A percentile compares a stretch with the other conserved stretches of the same genome.
These are phyloP conservation scores for Trichophyton mentagrophytes DNA, from an alignment of 2,329 filamentous ascomycete genomes.

Conservation along the genomic window DNA sequence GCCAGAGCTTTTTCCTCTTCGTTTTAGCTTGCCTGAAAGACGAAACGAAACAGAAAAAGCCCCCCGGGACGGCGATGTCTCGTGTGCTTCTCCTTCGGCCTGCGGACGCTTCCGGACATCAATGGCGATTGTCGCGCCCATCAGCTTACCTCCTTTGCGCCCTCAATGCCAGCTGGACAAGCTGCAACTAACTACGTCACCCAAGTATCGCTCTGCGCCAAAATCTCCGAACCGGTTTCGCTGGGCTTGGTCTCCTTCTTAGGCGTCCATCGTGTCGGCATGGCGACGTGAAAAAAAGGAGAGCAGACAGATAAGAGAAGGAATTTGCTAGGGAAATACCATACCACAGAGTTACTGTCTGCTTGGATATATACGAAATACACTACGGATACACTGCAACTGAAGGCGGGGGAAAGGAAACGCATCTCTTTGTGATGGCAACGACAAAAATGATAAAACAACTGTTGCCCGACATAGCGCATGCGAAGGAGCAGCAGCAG, in stretches of 20 bases:
- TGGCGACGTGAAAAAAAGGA: neutral
- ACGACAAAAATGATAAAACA: constrained; percentile 20
- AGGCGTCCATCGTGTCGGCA: neutral
- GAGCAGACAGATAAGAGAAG: neutral
- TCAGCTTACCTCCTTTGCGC: neutral
- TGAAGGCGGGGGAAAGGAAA: neutral
- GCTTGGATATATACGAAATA: neutral
- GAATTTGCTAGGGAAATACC: neutral
- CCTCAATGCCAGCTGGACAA: neutral
- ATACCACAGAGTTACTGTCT: neutral
- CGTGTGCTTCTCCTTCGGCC: neutral
- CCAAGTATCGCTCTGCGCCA: neutral
- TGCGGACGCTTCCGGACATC: neutral
- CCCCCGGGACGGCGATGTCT: neutral
- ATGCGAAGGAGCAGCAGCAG: constrained; percentile 11
- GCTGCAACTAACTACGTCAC: neutral
- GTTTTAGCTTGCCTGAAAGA: too few relatives aligned
- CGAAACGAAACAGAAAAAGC: too few relatives aligned
- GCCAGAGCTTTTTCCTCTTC: neutral
- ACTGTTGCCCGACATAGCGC: constrained; percentile 11
- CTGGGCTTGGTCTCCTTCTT: neutral
- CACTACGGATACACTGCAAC: neutral
- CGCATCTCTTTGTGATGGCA: constrained; percentile 24
- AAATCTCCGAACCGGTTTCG: constrained; percentile 1
- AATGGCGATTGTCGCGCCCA: constrained; percentile 1